These are phyloP conservation scores for Magnaporthales sp. DNA, from an alignment of 2,329 filamentous ascomycete species.

Conservation along the genomic window DNA sequence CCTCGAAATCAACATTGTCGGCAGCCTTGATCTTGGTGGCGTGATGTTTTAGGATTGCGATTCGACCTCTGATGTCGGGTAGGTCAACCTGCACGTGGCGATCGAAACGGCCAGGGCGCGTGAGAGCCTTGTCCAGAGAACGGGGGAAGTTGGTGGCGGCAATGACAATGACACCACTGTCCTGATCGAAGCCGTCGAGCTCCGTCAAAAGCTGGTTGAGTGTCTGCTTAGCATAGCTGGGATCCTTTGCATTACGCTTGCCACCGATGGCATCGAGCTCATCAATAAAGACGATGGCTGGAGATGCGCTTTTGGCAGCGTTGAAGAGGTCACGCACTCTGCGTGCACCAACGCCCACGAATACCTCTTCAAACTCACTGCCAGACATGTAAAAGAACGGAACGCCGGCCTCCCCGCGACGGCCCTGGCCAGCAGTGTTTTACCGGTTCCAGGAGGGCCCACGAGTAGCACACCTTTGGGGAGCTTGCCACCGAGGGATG, in stretches of 20 bases:
- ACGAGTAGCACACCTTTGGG: conserved; percentile 94
- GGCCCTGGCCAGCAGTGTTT: conserved; percentile 88
- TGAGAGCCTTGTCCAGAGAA: conserved; percentile 87
- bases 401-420: conserved; percentile 96
- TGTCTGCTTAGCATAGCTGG: conserved; percentile 93
- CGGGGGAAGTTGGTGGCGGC: conserved; percentile 95
- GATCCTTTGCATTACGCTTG: conserved; percentile 85
- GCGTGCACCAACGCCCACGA: conserved; percentile 74
- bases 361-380: conserved; percentile 96
- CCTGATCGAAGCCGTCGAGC: conserved; percentile 92
- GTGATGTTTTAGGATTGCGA: conserved; percentile 90
- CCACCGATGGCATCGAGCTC: conserved; percentile 90
- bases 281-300: conserved; percentile 71
- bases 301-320: conserved; percentile 24
- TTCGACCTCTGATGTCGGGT: conserved; percentile 85
- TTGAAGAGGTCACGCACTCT: conserved; percentile 62
- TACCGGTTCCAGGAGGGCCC: conserved; percentile 93
- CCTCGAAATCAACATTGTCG: conserved; percentile 71
- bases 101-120: conserved; percentile 90
- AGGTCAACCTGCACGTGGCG: conserved; percentile 82
- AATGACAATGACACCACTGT: conserved; percentile 89
- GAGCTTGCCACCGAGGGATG: conserved; percentile 87
- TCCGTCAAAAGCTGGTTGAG: conserved; percentile 96
- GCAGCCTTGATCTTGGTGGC: conserved; percentile 81
- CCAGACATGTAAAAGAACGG: conserved; percentile 99